These are phyloP conservation scores for Colletotrichum tamarilloi DNA, from an alignment of 2,329 filamentous ascomycete species.

Conservation along the genomic window DNA sequence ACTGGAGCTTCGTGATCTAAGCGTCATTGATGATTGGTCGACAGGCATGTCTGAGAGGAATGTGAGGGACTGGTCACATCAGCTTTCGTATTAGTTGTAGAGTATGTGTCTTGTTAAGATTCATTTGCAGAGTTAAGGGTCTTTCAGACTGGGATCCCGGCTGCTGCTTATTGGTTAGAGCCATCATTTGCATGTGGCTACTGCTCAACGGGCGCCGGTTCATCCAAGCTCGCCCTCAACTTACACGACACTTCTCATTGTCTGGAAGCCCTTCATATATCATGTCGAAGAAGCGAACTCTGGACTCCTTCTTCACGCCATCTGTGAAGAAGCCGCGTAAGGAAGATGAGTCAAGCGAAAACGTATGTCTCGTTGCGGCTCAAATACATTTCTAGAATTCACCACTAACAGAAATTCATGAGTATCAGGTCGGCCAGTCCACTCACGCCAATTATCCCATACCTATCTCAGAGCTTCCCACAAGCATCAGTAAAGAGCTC, in stretches of 20 bases:
- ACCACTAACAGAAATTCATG: not conserved
- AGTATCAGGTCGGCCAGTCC: conserved; percentile 41
- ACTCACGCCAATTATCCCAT: conserved; percentile 61
- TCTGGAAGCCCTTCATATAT: conserved; percentile 3
- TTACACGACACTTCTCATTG: conserved; percentile 22
- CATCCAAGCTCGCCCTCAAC: not conserved
- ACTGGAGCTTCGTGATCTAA: conserved; percentile 21
- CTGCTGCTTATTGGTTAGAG: not conserved
- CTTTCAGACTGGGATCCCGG: not conserved
- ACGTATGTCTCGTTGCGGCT: conserved; percentile 1
- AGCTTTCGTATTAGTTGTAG: not conserved
- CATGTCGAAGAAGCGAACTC: conserved; percentile 67
- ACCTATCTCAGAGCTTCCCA: conserved; percentile 57
- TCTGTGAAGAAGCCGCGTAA: conserved; percentile 53
- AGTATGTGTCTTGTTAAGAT: not conserved
- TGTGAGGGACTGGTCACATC: not conserved
- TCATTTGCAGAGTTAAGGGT: not conserved
- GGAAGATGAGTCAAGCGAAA: conserved; percentile 26
- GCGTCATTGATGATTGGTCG: conserved; percentile 34
- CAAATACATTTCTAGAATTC: not conserved
- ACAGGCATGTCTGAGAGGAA: not conserved
- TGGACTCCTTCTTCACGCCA: conserved; percentile 76
- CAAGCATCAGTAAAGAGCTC: conserved; percentile 51
- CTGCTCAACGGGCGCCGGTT: conserved; percentile 6
- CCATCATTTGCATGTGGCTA: not conserved